phyloP scores from a whole-genome alignment of 2,329 filamentous ascomycete genomes.

The Grosmannia penicillata region DNA sequence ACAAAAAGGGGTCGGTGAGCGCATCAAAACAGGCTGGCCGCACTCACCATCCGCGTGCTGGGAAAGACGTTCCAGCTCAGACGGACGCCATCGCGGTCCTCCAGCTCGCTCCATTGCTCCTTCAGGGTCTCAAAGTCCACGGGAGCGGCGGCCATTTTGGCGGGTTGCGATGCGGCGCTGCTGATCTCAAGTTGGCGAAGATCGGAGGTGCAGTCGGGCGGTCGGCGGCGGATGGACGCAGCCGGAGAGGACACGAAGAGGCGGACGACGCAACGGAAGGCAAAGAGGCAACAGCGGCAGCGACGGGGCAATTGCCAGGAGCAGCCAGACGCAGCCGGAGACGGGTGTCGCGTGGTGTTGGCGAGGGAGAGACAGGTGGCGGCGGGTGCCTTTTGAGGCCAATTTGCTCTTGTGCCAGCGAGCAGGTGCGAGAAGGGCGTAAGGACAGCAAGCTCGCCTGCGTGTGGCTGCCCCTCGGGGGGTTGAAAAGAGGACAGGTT shows the following conservation, averaged over 20 bases:
- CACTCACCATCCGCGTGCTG: conserved; percentile 85
- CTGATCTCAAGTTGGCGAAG: not conserved
- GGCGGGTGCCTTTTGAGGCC: conserved; percentile 7
- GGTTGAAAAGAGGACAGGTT: conserved; percentile 6
- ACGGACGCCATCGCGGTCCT: conserved; percentile 90
- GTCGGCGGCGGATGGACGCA: not conserved
- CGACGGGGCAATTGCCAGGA: not conserved
- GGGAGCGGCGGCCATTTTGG: too few relatives aligned
- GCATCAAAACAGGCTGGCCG: too few relatives aligned
- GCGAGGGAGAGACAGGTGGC: not conserved
- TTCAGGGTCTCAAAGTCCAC: conserved; percentile 90
- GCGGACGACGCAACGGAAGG: not conserved
- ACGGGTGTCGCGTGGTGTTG: not conserved
- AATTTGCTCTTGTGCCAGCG: conserved; percentile 7
- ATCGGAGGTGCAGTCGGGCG: not conserved
- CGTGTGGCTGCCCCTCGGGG: conserved; percentile 7
- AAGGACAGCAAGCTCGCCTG: conserved; percentile 2
- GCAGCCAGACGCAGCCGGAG: not conserved
- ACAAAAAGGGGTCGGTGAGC: too few relatives aligned
- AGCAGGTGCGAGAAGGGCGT: not conserved
- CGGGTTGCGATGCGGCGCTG: not conserved
- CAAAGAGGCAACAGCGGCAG: not conserved
- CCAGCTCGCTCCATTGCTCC: conserved; percentile 91
- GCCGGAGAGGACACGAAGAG: not conserved
- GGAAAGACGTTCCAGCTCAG: conserved; percentile 99